phyloP scores from a whole-genome alignment of 2,329 filamentous ascomycete species.

The Claviceps cyperi region DNA sequence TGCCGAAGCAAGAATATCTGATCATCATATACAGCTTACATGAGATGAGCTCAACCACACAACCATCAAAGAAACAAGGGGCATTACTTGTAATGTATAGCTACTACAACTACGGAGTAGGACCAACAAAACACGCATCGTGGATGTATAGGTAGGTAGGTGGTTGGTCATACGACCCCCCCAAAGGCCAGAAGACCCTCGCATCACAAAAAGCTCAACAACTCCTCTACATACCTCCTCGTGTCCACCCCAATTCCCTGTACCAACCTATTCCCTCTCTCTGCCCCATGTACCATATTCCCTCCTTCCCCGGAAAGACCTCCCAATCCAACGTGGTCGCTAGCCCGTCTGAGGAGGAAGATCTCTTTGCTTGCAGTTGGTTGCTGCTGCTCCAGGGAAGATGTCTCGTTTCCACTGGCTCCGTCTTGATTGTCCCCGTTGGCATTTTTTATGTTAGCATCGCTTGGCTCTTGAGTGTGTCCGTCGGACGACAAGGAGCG shows the following conservation, averaged over 20 bases:
- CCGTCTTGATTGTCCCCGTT: conserved; percentile 4
- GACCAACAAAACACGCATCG: too few species aligned
- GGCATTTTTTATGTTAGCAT: conserved; percentile 2
- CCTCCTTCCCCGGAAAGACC: conserved; percentile 24
- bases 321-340: conserved; percentile 34
- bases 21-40: too few species aligned
- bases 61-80: too few species aligned
- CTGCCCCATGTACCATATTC: conserved; percentile 28
- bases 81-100: too few species aligned
- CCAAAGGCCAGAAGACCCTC: too few species aligned
- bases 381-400: not conserved
- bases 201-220: conserved; percentile 42
- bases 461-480: conserved; percentile 3
- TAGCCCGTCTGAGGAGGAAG: conserved; percentile 43
- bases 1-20: too few species aligned
- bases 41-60: too few species aligned
- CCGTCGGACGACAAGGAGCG: not conserved
- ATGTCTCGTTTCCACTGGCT: not conserved
- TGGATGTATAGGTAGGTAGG: too few species aligned
- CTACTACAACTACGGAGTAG: too few species aligned
- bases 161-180: too few species aligned
- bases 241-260: conserved; percentile 69
- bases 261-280: conserved; percentile 44
- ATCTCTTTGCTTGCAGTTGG: conserved; percentile 38
- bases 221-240: conserved; percentile 56